Evolutionary conservation across 192 early-diverging fungal species (phyloP).

Genomic region (Funneliformis mosseae): DNA sequence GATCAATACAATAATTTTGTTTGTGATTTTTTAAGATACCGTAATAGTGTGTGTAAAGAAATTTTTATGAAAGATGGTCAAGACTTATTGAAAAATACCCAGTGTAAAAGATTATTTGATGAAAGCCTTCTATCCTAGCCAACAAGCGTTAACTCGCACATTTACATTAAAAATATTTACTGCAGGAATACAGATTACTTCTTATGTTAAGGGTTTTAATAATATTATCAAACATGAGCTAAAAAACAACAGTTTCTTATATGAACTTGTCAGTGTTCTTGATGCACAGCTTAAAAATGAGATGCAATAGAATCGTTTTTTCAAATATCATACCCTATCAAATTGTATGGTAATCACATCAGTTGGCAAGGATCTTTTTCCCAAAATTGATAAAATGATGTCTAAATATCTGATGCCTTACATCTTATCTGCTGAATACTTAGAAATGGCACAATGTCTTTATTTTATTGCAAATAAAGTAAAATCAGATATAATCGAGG

Average conservation of each 20-base stretch:
- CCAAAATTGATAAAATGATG: background rate
- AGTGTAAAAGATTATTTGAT: background rate
- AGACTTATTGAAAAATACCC: background rate
- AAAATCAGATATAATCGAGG: background rate
- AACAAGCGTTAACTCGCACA: background rate
- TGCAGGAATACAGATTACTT: background rate
- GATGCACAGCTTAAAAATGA: no score
- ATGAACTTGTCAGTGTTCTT: no score
- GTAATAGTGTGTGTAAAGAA: background rate
- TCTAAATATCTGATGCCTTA: background rate
- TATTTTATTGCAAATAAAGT: background rate
- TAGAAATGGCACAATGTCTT: background rate
- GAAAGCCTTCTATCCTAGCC: background rate
- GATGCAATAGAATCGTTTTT: no score
- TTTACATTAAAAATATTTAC: constrained; percentile 19
- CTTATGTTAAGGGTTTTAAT: background rate
- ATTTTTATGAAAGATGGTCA: background rate
- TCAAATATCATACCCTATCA: no score
- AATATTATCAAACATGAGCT: background rate
- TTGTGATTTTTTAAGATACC: background rate
- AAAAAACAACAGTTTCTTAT: background rate
- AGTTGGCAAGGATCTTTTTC: background rate
- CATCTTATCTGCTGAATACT: background rate
- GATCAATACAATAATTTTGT: background rate
- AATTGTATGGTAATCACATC: background rate